Evolutionary conservation across 306 rosid species (phyloP).

Genomic region (Acacia crassicarpa): DNA sequence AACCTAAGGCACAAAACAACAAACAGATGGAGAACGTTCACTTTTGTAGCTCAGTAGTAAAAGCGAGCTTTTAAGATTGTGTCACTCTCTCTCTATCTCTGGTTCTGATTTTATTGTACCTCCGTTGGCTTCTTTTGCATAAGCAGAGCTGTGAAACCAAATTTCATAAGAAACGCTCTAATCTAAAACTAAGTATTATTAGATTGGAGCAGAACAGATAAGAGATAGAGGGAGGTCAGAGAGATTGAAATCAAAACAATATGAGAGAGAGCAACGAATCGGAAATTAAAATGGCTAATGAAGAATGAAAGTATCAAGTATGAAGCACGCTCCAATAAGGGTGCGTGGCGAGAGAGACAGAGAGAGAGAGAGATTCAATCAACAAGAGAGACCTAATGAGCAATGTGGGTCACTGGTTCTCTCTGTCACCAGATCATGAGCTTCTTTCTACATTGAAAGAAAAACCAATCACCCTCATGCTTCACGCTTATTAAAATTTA

Average conservation of each 20-base stretch:
- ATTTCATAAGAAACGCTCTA: constrained; percentile 4
- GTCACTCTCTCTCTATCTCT: constrained; percentile 33
- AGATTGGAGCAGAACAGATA: constrained; percentile 4
- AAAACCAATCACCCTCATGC: constrained; percentile 41
- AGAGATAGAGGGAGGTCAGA: background rate
- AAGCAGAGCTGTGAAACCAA: background rate
- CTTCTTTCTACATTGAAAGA: constrained; percentile 32
- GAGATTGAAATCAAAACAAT: background rate
- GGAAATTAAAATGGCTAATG: background rate
- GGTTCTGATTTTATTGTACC: constrained; percentile 36
- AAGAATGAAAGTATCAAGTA: background rate
- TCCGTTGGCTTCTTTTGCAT: constrained; percentile 46
- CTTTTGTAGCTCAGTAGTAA: constrained; percentile 51
- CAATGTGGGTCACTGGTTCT: constrained; percentile 42
- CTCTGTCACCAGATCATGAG: constrained; percentile 51
- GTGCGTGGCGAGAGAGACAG: constrained; percentile 24
- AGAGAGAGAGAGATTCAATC: constrained; percentile 22
- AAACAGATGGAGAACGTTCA: constrained; percentile 45
- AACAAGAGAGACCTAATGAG: constrained; percentile 36
- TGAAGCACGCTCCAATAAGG: constrained; percentile 20
- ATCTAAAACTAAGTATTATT: background rate
- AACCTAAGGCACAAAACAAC: constrained; percentile 37
- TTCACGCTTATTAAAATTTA: constrained; percentile 23
- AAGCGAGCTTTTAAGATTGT: constrained; percentile 45
- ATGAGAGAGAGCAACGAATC: background rate